A percentile compares a stretch with the other conserved stretches of the same genome.
Conservation (phyloP, 1,139 yeast genomes). For the Entelexis paramagnoliae region DNA sequence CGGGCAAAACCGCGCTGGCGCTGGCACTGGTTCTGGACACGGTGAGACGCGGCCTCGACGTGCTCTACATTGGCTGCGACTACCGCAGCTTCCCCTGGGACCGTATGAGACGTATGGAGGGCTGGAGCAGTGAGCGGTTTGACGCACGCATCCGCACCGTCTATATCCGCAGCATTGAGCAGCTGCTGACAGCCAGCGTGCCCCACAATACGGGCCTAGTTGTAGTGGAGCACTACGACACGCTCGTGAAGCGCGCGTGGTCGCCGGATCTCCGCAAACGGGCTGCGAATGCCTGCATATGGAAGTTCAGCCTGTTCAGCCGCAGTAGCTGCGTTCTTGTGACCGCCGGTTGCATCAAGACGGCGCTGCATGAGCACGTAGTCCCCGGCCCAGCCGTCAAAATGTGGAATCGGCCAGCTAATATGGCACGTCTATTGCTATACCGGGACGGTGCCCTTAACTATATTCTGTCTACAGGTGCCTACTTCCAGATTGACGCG, state of each 20-base stretch:
- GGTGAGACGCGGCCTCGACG: slow-evolving; percentile 13
- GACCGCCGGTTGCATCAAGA: slow-evolving; percentile 11
- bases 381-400: slow-evolving; percentile 9
- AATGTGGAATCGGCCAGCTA: background rate
- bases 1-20: slow-evolving; percentile 20
- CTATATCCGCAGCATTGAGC: slow-evolving; percentile 11
- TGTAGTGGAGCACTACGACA: slow-evolving; percentile 19
- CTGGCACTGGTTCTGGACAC: slow-evolving; percentile 16
- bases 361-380: background rate
- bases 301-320: background rate
- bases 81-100: slow-evolving; percentile 15
- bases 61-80: slow-evolving; percentile 17
- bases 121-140: slow-evolving; percentile 10
- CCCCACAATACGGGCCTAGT: slow-evolving; percentile 6
- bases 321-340: slow-evolving; percentile 11
- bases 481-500: background rate
- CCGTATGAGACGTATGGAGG: slow-evolving; percentile 6
- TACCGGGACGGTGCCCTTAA: background rate
- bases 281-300: background rate
- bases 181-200: slow-evolving; percentile 6
- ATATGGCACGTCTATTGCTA: slow-evolving; percentile 1
- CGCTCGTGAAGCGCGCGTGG: slow-evolving; percentile 8
- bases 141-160: slow-evolving; percentile 2
- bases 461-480: slow-evolving; percentile 14
- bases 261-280: background rate